These are phyloP conservation scores for Neotropicomus parvogracilis DNA, from an alignment of 1,284 basidiomycete species.

Conservation along the genomic window DNA sequence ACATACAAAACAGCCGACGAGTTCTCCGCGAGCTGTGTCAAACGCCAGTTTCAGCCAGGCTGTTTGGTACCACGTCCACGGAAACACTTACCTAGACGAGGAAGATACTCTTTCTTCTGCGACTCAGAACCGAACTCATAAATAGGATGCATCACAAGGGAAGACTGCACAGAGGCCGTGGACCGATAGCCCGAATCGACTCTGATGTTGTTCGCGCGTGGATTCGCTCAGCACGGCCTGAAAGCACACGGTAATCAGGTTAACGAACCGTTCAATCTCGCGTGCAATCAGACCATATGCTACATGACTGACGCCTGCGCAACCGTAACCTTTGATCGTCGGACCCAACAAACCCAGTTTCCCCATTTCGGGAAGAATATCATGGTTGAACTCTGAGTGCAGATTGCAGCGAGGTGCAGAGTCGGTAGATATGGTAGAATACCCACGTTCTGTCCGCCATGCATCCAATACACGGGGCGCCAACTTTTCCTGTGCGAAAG, in stretches of 20 bases:
- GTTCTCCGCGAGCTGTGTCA: constrained; percentile 72
- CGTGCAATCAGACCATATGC: constrained; percentile 93
- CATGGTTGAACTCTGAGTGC: constrained; percentile 68
- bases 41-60: constrained; percentile 17
- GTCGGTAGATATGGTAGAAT: background rate
- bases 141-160: constrained; percentile 98
- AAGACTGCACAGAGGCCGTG: constrained; percentile 94
- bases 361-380: constrained; percentile 89
- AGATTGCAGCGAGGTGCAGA: constrained; percentile 1
- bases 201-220: constrained; percentile 36
- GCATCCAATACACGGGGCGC: constrained; percentile 82
- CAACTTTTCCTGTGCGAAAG: constrained; percentile 62
- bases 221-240: background rate
- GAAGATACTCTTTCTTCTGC: constrained; percentile 91
- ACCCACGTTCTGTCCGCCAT: constrained; percentile 81
- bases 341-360: constrained; percentile 86
- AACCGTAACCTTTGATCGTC: constrained; percentile 92
- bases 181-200: constrained; percentile 96
- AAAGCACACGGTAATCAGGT: background rate
- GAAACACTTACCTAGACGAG: constrained; percentile 62
- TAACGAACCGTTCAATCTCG: constrained; percentile 82
- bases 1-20: constrained; percentile 90
- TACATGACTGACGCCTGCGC: constrained; percentile 89
- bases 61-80: background rate
- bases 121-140: constrained; percentile 86